Evolutionary conservation across 2,329 filamentous ascomycete genomes (phyloP), one percentile per base, ranked within the genome.

Genomic region (Ilyonectria sp.): DNA sequence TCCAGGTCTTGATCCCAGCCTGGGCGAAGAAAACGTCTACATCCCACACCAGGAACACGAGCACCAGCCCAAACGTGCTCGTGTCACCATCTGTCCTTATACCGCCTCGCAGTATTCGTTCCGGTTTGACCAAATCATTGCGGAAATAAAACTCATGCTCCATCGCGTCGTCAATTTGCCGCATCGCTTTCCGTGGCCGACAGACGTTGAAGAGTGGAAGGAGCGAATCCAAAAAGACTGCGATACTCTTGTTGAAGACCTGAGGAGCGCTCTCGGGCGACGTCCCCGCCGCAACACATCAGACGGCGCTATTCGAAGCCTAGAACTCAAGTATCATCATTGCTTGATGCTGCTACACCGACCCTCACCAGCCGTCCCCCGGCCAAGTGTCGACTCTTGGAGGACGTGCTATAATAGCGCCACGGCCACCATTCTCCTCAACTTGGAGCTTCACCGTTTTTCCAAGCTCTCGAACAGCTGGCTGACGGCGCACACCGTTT

Each of bases 291-390:
- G 63, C 17, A 63, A 52, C n/a, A 68, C 57, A n/a, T 66, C 67
- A 3, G 70, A 72, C 21, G 52, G 63, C 11, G 58, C 68, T 10
- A 60, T 65, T 4, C 73, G 76, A 47, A 71, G 65, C 17, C 71
- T 78, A 9, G 77, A 79, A 58, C 72, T 79, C 15, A 79, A 78
- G 50, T 78, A 77, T 31, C 72, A 78, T 33, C 76, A 79, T 31
- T 76, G 76, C 21, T 67, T 79, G 4, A 76, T 77, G 69, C 65
- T 79, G 11, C 69, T 79, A 6, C 75, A 78, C 56, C 66, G 76
- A 7, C 77, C 76, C 13, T 78, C 72, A n/a, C 76, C 74, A 0
- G 75, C 74, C 17, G 73, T 79, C 5, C 64, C 72, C 1, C 68
- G 52, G 11, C 76, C 77, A 3, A 73, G 65, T 3, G 29, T 69